phyloP scores from a whole-genome alignment of 768 basidiomycete species.

The Psilocybe cyanescens region DNA sequence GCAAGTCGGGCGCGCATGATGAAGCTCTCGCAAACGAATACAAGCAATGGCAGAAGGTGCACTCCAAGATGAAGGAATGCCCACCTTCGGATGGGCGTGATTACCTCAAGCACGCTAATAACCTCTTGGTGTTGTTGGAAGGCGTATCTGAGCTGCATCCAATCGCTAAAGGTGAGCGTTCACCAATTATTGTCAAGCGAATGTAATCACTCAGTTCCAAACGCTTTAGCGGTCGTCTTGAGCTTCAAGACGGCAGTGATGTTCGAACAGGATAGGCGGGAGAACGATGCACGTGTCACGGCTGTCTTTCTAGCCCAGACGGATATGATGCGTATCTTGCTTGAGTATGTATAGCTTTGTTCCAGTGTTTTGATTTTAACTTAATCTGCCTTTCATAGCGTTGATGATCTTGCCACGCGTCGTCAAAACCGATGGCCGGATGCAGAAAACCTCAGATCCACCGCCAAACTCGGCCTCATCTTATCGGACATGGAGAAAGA shows the following conservation, averaged over 20 bases:
- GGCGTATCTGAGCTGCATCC: conserved; percentile 19
- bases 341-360: conserved; percentile 13
- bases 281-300: conserved; percentile 20
- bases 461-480: conserved; percentile 9
- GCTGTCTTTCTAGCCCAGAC: conserved; percentile 20
- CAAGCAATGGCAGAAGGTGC: conserved; percentile 15
- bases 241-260: conserved; percentile 20
- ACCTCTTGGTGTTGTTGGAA: conserved; percentile 20
- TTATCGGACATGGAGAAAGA: conserved; percentile 13
- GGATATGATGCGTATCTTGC: conserved; percentile 25
- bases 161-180: conserved; percentile 18
- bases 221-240: conserved; percentile 12
- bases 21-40: conserved; percentile 6
- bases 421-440: background rate
- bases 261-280: conserved; percentile 21
- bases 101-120: conserved; percentile 21
- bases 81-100: conserved; percentile 16
- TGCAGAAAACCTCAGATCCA: background rate
- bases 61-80: conserved; percentile 14
- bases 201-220: background rate
- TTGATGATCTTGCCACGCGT: conserved; percentile 4
- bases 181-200: too few species aligned
- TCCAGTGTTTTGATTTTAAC: background rate
- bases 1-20: background rate
- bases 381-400: background rate